Percentiles rank a stretch among this genome's conserved stretches.
Conservation (phyloP, 352 stramenopile species). For the Globisporangium spiculum region DNA sequence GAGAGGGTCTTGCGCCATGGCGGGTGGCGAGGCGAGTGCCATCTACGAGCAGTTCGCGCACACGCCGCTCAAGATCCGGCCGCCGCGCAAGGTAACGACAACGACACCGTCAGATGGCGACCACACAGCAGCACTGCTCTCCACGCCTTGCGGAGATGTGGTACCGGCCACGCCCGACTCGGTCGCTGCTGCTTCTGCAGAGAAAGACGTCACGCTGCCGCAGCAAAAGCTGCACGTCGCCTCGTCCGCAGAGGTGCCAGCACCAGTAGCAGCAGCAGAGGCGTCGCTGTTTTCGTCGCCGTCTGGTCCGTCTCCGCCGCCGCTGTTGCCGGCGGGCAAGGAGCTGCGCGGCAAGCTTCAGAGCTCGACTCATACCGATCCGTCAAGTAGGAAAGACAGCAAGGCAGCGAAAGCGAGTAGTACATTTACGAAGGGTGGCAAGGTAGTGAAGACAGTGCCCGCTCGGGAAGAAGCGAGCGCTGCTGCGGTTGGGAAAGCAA, state of each 20-base stretch:
- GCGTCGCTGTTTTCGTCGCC: constrained; percentile 10
- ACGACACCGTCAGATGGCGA: neutral
- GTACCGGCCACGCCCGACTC: neutral
- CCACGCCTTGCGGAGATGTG: neutral
- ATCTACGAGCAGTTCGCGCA: constrained; percentile 48
- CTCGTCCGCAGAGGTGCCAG: neutral
- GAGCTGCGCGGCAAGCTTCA: constrained; percentile 29
- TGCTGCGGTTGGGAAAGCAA: neutral
- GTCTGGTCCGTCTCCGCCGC: constrained; percentile 13
- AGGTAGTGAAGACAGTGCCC: neutral
- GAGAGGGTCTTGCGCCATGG: constrained; percentile 18
- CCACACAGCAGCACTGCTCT: neutral
- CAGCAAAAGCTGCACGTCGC: constrained; percentile 10
- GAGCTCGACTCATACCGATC: constrained; percentile 1
- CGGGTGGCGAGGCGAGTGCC: constrained; percentile 24
- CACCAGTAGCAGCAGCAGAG: neutral
- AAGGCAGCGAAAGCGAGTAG: neutral
- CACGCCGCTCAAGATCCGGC: constrained; percentile 45
- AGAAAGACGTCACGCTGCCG: constrained; percentile 2
- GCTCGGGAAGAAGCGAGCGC: neutral
- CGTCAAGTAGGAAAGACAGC: neutral
- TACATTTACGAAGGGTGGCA: neutral
- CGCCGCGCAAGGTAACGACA: neutral
- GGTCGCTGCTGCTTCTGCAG: neutral
- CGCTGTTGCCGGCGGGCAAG: constrained; percentile 18